Evolutionary conservation across 2,329 filamentous ascomycete species (phyloP), one percentile per base, ranked within the genome.

Genomic region (Fusarium acutatum): DNA sequence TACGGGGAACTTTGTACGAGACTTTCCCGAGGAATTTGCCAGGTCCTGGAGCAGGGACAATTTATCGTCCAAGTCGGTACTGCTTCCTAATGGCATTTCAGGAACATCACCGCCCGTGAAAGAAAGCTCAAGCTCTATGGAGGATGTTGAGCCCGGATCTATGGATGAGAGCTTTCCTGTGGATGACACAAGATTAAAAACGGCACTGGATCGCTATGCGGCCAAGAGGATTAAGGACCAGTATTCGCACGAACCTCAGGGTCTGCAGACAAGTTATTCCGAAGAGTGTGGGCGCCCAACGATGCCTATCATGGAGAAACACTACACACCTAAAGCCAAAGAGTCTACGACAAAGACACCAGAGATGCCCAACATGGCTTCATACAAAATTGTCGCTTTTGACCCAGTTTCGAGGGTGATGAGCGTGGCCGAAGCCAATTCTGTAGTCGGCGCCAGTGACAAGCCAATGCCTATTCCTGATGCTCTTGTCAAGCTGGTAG

Each of bases 321-420:
- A 81, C 40, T 77, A 79, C 59, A 26, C 54, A 13, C 11, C 65
- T 6, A n/a, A 54, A 15, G 38, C 63, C 1, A 17, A 32, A 18
- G 44, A 58, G 24, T 1, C 32, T 18, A 40, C 53, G 15, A 6
- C 38, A 22, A 44, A 69, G 26, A 14, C n/a, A 12, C 14, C 41
- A 9, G 40, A 73, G 38, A 14, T 35, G 15, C 61, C 64, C 7
- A 56, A 52, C 11, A 58, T 73, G 13, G 60, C 64, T 4, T 64
- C 68, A 7, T 93, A 93, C 84, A 93, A 89, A 78, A 87, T 93
- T 38, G 84, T 94, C 11, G 91, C 89, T 4, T 93, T 91, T 75
- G 90, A 93, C 72, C 84, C 88, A 4, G 84, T 83, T 14, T 90
- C 86, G 73, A 86, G 91, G 73, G 83, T 83, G 18, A 84, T 94